Conservation (phyloP, 2,329 filamentous ascomycete species). For the Colletotrichum sp. region DNA sequence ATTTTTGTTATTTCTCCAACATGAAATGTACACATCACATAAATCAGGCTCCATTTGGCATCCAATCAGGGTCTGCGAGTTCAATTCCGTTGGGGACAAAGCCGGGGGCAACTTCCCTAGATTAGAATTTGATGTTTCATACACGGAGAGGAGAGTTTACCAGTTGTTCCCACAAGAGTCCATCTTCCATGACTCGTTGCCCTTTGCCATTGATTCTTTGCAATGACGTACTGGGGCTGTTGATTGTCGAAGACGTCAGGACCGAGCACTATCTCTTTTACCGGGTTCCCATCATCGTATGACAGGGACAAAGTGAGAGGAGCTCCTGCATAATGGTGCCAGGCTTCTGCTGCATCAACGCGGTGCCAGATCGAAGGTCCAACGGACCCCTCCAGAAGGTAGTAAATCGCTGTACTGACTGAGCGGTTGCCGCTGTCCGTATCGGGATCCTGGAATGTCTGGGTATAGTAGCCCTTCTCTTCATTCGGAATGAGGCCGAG, state of each 20-base stretch:
- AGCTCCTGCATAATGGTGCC: slow-evolving; percentile 60
- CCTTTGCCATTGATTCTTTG: slow-evolving; percentile 48
- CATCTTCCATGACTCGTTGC: slow-evolving; percentile 49
- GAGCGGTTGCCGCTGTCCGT: slow-evolving; percentile 37
- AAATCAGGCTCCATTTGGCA: neutral
- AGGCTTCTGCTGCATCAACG: slow-evolving; percentile 53
- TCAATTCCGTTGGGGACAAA: neutral
- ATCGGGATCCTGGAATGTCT: slow-evolving; percentile 49
- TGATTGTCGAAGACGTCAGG: slow-evolving; percentile 46
- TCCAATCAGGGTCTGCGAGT: neutral
- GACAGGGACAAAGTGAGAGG: slow-evolving; percentile 51
- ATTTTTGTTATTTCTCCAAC: accelerated
- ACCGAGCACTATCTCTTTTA: slow-evolving; percentile 41
- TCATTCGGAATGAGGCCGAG: slow-evolving; percentile 47
- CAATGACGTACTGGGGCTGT: slow-evolving; percentile 47
- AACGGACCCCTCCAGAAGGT: slow-evolving; percentile 49
- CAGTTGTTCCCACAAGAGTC: slow-evolving; percentile 49
- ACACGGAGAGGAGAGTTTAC: neutral
- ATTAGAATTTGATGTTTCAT: neutral
- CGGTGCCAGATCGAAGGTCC: slow-evolving; percentile 55
- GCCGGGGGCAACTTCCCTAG: neutral
- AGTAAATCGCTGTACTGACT: slow-evolving; percentile 56
- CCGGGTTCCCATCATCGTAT: slow-evolving; percentile 43
- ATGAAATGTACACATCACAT: no score
- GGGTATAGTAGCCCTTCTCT: slow-evolving; percentile 54